Evolutionary conservation across 768 basidiomycete genomes (phyloP), one percentile per base, ranked within the genome.

Genomic region (Amanita phalloides): DNA sequence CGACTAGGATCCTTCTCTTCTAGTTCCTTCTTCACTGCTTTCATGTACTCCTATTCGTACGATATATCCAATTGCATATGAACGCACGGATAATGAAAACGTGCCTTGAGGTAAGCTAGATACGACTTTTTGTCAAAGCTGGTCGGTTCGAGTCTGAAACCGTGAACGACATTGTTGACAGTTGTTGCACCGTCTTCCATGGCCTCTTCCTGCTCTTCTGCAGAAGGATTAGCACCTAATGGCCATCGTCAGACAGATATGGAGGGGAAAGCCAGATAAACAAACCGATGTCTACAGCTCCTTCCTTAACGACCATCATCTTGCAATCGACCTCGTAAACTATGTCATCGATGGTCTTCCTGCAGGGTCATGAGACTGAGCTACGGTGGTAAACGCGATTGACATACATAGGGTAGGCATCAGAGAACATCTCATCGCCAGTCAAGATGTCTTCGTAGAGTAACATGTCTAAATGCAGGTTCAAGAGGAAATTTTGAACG

Each of bases 81-180:
- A 30, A 26, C 20, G 25, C 9, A 11, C 32, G 20, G 32, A 45
- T 5, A 57, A 39, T 23, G 47, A 28, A 32, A 6, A 58, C 64
- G 33, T 39, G 82, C 90, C 78, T 95, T 98, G 64, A 98, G 79
- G 65, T 92, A 82, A 8, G 74, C 62, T 37, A 88, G 68, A 67
- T 77, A 98, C n/a, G 70, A 66, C 69, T 94, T 95, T 71, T 97
- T 98, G 74, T 96, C 91, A 67, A 93, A 98, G 1, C 62, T 2
- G 10, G 90, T 94, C 26, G 63, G 17, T 61, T 86, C 79, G 54
- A 99, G 84, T 60, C 94, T 86, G 83, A 94, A 93, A 37, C 92
- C 92, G 74, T 90, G 71, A 48, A 82, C 82, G 57, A 98, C 76
- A 68, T 98, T 91, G 84, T 93, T 98, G 64, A 95, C 85, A 53